Base-by-base conservation (phyloP, 176 grass and related monocot species). In the Paspalum vaginatum region DNA sequence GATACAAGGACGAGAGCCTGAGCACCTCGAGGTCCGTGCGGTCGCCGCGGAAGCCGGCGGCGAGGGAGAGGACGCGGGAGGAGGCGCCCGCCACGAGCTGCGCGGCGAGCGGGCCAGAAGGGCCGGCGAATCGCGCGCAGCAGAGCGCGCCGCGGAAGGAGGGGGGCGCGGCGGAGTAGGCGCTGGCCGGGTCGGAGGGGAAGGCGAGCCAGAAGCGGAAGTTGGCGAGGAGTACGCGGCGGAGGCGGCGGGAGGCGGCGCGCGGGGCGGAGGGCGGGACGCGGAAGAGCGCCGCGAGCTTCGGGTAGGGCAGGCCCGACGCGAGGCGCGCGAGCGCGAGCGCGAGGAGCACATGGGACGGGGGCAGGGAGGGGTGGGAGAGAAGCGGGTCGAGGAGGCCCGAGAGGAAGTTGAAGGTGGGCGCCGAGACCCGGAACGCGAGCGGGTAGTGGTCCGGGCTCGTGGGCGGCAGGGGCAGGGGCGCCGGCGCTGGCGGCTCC, bases 141-240 rank as follows among this genome's bases (percentile, higher is more conserved):
- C 87, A 61, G 68, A 95, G 51, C 41, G 87, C 90, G 61, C 93
- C 93, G 69, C 93, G 84, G 84, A 78, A 95, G 61, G 85, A 74
- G 8, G 87, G 81, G 79, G 84, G 89, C 40, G 70, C 59, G 40
- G 84, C 48, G 60, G 87, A 26, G 7, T 65, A 4, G 56, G 77
- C 54, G 69, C 53, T 75, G 38, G 10, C 15, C 0, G 73, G 48
- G 12, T 84, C 55, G 47, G 86, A 70, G 63, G 89, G 93, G 84
- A 95, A 95, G 20, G 90, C 81, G 74, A 92, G 84, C 90, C 90
- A 95, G 84, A 95, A 95, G 11, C 84, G 87, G 81, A 92, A 92
- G 60, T 92, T 95, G n/a, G 93, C 91, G 70, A 90, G 89, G 73
- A 95, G 83, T 13, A 92, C 89, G 46, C 89, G 92, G 78, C 92